phyloP scores from a whole-genome alignment of 306 rosid species.

The Bauhinia variegata region DNA sequence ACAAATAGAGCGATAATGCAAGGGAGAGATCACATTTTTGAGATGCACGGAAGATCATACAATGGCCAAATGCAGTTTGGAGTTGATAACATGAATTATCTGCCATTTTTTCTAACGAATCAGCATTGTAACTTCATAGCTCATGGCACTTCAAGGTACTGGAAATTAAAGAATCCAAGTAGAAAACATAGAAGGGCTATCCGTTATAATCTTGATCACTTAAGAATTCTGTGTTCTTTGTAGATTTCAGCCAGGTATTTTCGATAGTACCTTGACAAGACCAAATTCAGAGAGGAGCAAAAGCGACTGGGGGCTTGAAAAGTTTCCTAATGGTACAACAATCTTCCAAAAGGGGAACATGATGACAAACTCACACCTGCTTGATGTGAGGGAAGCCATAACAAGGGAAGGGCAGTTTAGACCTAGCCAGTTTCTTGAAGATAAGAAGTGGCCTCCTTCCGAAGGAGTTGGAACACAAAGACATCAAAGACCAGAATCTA shows the following conservation, averaged over 20 bases:
- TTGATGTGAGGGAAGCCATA: conserved; percentile 39
- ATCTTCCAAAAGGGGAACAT: not conserved
- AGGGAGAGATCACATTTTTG: conserved; percentile 55
- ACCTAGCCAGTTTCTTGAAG: conserved; percentile 38
- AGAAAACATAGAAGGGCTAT: not conserved
- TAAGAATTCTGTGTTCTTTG: not conserved
- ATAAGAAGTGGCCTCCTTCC: conserved; percentile 39
- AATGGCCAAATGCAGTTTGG: conserved; percentile 49
- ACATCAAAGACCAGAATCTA: conserved; percentile 22
- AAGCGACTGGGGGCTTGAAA: conserved; percentile 26
- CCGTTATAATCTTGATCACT: not conserved
- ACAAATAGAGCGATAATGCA: conserved; percentile 37
- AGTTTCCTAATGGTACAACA: not conserved
- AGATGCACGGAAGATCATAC: conserved; percentile 56
- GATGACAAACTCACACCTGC: conserved; percentile 32
- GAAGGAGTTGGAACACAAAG: conserved; percentile 32
- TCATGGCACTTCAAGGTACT: conserved; percentile 54
- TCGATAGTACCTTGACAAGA: conserved; percentile 35
- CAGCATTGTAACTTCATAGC: conserved; percentile 36
- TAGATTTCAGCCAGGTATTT: conserved; percentile 39
- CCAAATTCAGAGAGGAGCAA: conserved; percentile 40
- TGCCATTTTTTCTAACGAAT: conserved; percentile 37
- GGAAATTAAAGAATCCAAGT: not conserved
- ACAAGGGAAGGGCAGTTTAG: conserved; percentile 33
- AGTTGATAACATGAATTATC: conserved; percentile 32